Percentiles rank a stretch among this genome's conserved stretches.
These are phyloP conservation scores for Xylaria nigripes DNA, from an alignment of 495 filamentous ascomycete species.

Conservation along the genomic window DNA sequence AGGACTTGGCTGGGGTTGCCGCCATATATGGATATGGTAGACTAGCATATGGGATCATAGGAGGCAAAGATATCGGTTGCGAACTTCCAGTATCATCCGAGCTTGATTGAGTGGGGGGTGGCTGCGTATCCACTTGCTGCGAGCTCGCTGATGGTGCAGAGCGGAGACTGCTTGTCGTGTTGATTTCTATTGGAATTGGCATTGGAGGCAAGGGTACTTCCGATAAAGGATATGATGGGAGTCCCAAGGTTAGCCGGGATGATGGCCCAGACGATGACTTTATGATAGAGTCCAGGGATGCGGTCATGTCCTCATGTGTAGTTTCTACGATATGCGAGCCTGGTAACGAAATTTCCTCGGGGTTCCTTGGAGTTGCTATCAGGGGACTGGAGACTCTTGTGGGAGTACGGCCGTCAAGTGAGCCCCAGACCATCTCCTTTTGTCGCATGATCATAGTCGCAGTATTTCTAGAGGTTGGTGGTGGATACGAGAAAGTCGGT, in stretches of 20 bases:
- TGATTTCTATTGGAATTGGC: slow-evolving; percentile 21
- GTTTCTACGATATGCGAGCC: not conserved
- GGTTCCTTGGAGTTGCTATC: slow-evolving; percentile 11
- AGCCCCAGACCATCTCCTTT: slow-evolving; percentile 26
- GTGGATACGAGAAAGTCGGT: slow-evolving; percentile 29
- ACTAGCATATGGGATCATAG: slow-evolving; percentile 5
- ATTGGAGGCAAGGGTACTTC: slow-evolving; percentile 26
- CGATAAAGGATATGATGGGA: slow-evolving; percentile 9
- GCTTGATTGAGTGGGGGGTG: slow-evolving; percentile 10
- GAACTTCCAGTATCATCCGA: slow-evolving; percentile 9
- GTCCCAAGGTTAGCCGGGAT: slow-evolving; percentile 2
- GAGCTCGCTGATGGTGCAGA: slow-evolving; percentile 14
- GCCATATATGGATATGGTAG: slow-evolving; percentile 22
- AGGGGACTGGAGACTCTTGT: slow-evolving; percentile 20
- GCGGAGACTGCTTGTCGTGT: slow-evolving; percentile 15
- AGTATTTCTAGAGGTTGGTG: slow-evolving; percentile 22
- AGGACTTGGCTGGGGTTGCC: slow-evolving; percentile 8
- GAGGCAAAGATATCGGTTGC: not conserved
- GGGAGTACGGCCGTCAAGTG: slow-evolving; percentile 18
- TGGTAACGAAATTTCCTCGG: slow-evolving; percentile 6
- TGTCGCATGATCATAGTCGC: slow-evolving; percentile 24
- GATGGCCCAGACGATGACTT: slow-evolving; percentile 6
- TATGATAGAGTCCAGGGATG: slow-evolving; percentile 1
- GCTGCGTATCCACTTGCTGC: slow-evolving; percentile 21
- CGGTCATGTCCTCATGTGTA: not conserved